A percentile compares a stretch with the other conserved stretches of the same genome.
phyloP scores from a whole-genome alignment of 2,329 filamentous ascomycete species.

The Diplocarpon rosae region DNA sequence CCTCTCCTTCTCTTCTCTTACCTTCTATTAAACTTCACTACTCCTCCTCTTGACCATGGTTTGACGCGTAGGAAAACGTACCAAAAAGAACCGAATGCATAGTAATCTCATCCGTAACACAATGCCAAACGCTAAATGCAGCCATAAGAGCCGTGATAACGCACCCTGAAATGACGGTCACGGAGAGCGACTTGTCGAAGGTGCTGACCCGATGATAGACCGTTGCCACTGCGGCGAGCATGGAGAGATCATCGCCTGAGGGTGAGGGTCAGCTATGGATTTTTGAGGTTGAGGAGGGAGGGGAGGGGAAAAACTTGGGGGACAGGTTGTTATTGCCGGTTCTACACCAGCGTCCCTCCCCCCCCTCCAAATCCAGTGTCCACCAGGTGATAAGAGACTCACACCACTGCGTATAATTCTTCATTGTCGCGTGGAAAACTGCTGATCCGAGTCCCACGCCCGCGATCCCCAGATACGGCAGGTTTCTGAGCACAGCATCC shows the following conservation, averaged over 20 bases:
- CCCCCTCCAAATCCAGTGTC: too few species aligned
- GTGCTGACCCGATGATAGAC: slow-evolving; percentile 39
- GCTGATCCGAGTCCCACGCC: slow-evolving; percentile 32
- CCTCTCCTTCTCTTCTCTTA: neutral
- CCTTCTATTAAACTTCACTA: too few species aligned
- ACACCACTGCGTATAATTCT: slow-evolving; percentile 37
- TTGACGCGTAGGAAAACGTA: neutral
- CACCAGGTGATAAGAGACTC: slow-evolving; percentile 24
- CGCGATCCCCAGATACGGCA: slow-evolving; percentile 33
- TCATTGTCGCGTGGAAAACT: slow-evolving; percentile 34
- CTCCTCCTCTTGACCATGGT: neutral
- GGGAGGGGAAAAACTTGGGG: too few species aligned
- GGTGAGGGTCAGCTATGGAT: neutral
- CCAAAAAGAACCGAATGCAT: slow-evolving; percentile 23
- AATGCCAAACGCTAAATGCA: slow-evolving; percentile 32
- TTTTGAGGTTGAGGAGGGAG: neutral
- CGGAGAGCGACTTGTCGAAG: slow-evolving; percentile 37
- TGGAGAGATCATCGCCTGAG: slow-evolving; percentile 43
- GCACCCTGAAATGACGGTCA: slow-evolving; percentile 33
- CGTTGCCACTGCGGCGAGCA: slow-evolving; percentile 41
- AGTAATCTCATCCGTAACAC: slow-evolving; percentile 19
- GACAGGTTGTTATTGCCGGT: too few species aligned
- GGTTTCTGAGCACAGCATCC: slow-evolving; percentile 24
- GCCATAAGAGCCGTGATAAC: slow-evolving; percentile 32
- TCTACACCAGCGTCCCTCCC: too few species aligned